Base-by-base conservation (phyloP, 805 yeast genomes). In the Starmerella bombicola region DNA sequence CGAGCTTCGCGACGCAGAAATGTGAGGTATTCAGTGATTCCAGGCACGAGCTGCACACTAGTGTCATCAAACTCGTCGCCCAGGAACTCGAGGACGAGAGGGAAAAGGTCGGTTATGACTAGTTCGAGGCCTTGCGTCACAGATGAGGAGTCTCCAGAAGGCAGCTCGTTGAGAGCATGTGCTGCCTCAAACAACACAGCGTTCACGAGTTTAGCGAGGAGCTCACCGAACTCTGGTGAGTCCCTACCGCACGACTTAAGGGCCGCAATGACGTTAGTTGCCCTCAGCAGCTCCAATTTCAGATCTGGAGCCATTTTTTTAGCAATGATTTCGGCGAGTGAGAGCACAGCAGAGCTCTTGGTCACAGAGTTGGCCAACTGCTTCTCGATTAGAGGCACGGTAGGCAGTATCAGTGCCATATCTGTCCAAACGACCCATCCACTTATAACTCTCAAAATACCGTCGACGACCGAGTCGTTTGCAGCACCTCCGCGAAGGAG, bases 361-460 rank as follows among this genome's bases (percentile, higher is more conserved):
- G 57, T 52, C 6, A 33, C 36, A 4, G 60, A 59, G 43, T 58
- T 61, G 40, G 67, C 68, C 47, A 84, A 65, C 53, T 70, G 77
- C 43, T 69, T 71, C 53, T 74, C 78, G 35, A 84, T 69, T 28
- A 71, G 55, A 22, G 48, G 51, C 21, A 66, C 60, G 25, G 71
- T 68, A 37, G 73, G 74, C 23, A 85, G 68, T 40, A 88, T 74
- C 51, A 83, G 65, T 40, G 77, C 67, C 46, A 86, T 76, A 57
- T 83, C 93, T 58, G 86, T 83, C 98, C 99, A 91, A 19, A 86
- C 77, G 19, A 85, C 80, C 70, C 80, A 91, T 10, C 75, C 74
- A 9, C 96, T 96, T 41, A 91, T 73, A 41, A 76, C 76, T 38
- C 67, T 67, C 37, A 84, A 67, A 5, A 75, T 63, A 45, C 71